These are phyloP conservation scores for Nemania abortiva DNA, from an alignment of 2,329 filamentous ascomycete species.

Conservation along the genomic window DNA sequence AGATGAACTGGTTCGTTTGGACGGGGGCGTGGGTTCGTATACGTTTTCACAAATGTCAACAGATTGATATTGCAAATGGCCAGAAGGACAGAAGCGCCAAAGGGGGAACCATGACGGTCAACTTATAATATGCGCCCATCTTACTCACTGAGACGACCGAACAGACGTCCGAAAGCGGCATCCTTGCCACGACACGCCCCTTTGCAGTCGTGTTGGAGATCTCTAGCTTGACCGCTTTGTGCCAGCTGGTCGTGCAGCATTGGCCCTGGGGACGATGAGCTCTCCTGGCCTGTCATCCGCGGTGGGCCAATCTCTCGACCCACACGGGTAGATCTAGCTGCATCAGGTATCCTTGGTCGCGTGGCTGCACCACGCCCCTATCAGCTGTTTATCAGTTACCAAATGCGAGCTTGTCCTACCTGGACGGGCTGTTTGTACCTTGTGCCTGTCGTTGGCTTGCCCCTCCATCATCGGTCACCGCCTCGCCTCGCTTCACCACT, in stretches of 20 bases:
- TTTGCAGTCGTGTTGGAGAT: slow-evolving; percentile 33
- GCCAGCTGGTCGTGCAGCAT: slow-evolving; percentile 43
- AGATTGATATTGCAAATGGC: slow-evolving; percentile 22
- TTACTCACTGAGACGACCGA: slow-evolving; percentile 23
- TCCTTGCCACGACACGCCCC: slow-evolving; percentile 33
- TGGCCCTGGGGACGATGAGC: slow-evolving; percentile 32
- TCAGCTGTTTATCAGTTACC: slow-evolving; percentile 28
- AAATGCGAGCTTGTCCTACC: slow-evolving; percentile 16
- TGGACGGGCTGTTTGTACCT: slow-evolving; percentile 13
- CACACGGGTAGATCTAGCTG: slow-evolving; percentile 42
- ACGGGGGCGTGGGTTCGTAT: slow-evolving; percentile 17
- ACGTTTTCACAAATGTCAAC: slow-evolving; percentile 6
- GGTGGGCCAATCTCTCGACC: slow-evolving; percentile 32
- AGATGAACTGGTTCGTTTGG: slow-evolving; percentile 11
- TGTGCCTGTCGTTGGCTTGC: slow-evolving; percentile 9
- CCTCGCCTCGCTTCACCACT: slow-evolving; percentile 34
- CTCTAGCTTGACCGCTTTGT: slow-evolving; percentile 38
- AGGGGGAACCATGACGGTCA: slow-evolving; percentile 8
- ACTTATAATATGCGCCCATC: slow-evolving; percentile 37
- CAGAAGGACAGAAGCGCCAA: slow-evolving; percentile 9
- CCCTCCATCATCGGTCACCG: slow-evolving; percentile 35
- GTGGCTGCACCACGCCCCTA: slow-evolving; percentile 34
- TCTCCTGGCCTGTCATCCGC: slow-evolving; percentile 37
- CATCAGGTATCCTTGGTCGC: slow-evolving; percentile 34
- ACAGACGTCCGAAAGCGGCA: slow-evolving; percentile 37